phyloP scores from a whole-genome alignment of 148 eudicot genomes.

The Dysphania ambrosioides region DNA sequence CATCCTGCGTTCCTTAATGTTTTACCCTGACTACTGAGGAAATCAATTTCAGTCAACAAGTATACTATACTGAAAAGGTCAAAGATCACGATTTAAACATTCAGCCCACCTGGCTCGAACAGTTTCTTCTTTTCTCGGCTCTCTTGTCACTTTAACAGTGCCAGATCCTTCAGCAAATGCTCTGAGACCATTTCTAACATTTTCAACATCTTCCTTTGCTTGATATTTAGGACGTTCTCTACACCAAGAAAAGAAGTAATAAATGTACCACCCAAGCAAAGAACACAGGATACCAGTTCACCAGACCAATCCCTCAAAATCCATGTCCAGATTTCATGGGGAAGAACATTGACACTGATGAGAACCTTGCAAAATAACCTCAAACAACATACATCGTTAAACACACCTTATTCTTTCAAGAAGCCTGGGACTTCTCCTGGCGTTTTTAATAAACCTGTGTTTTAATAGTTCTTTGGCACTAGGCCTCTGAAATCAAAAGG shows the following conservation, averaged over 20 bases:
- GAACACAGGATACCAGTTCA: neutral
- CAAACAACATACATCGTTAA: neutral
- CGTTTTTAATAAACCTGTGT: conserved; percentile 80
- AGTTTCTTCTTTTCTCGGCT: conserved; percentile 56
- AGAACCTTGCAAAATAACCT: neutral
- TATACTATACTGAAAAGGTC: conserved; percentile 13
- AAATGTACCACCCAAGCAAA: neutral
- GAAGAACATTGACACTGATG: neutral
- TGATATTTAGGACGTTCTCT: conserved; percentile 91
- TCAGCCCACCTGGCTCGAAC: conserved; percentile 62
- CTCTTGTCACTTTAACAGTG: conserved; percentile 70
- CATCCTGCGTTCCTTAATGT: conserved; percentile 41
- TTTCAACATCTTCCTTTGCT: conserved; percentile 61
- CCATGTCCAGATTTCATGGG: neutral
- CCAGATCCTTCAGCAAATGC: conserved; percentile 67
- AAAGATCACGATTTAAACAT: conserved; percentile 10
- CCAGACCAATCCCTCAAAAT: neutral
- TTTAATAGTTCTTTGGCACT: conserved; percentile 93
- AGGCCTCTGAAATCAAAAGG: conserved; percentile 59
- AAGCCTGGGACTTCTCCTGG: conserved; percentile 84
- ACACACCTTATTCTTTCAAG: conserved; percentile 87
- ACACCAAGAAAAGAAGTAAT: conserved; percentile 16
- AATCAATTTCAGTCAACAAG: conserved; percentile 31
- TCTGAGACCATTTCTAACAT: conserved; percentile 47
- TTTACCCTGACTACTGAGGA: conserved; percentile 48